These are phyloP conservation scores for Arachis stenosperma DNA, from an alignment of 306 rosid genomes.

Conservation along the genomic window DNA sequence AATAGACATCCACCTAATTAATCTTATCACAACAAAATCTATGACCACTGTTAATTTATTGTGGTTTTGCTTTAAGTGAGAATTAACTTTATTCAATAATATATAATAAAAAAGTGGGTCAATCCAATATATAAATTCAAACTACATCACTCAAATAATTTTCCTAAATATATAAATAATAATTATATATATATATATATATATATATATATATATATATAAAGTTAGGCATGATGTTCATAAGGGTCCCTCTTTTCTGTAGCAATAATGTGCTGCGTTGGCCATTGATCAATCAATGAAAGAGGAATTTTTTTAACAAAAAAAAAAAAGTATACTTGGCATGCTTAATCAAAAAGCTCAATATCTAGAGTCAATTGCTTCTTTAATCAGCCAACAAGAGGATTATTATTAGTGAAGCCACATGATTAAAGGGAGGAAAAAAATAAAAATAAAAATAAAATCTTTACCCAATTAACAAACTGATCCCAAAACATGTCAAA, in stretches of 20 bases:
- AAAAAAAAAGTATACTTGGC: slow-evolving; percentile 26
- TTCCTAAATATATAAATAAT: too few relatives aligned
- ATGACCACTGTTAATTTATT: too few relatives aligned
- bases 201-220: too few relatives aligned
- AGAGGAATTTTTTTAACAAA: background rate
- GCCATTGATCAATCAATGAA: slow-evolving; percentile 34
- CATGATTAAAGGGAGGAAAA: background rate
- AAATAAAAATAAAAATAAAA: slow-evolving; percentile 10
- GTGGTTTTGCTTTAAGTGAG: too few relatives aligned
- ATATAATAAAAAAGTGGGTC: too few relatives aligned
- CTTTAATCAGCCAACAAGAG: slow-evolving; percentile 40
- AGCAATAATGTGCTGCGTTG: slow-evolving; percentile 33
- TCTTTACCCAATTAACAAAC: slow-evolving; percentile 39
- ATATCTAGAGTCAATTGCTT: slow-evolving; percentile 48
- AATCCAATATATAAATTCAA: too few relatives aligned
- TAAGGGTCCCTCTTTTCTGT: slow-evolving; percentile 25
- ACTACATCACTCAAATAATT: too few relatives aligned
- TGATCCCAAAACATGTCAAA: slow-evolving; percentile 51
- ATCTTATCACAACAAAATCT: too few relatives aligned
- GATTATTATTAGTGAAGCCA: slow-evolving; percentile 27
- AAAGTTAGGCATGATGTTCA: slow-evolving; percentile 35
- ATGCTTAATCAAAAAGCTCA: slow-evolving; percentile 41
- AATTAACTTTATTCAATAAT: too few relatives aligned
- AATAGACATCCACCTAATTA: too few relatives aligned
- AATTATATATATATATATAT: too few relatives aligned